Conservation (phyloP, 1,284 basidiomycete genomes). For the Omphalotus olearius region DNA sequence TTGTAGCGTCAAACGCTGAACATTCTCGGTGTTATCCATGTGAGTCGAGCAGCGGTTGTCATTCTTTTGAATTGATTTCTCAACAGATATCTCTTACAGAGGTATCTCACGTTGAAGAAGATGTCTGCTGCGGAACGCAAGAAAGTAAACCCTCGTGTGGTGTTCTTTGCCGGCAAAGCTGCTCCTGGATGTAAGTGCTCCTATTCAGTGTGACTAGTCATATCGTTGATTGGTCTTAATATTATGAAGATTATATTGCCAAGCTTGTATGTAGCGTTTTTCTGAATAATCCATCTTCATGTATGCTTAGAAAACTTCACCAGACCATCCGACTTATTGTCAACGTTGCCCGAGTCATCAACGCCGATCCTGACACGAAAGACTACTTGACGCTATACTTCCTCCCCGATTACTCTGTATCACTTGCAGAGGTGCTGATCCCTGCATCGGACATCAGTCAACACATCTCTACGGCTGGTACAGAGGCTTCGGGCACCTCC, state of each 20-base stretch:
- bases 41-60: constrained; percentile 27
- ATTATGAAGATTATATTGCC: constrained; percentile 62
- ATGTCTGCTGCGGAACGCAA: constrained; percentile 76
- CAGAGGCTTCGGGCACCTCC: constrained; percentile 83
- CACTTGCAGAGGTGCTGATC: constrained; percentile 86
- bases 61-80: background rate
- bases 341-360: constrained; percentile 82
- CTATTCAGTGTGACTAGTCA: background rate
- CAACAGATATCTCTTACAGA: constrained; percentile 34
- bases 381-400: constrained; percentile 81
- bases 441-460: constrained; percentile 90
- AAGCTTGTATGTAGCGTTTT: constrained; percentile 50
- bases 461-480: constrained; percentile 93
- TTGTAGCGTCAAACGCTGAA: constrained; percentile 78
- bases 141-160: constrained; percentile 75
- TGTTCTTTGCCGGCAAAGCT: constrained; percentile 90
- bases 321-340: constrained; percentile 90
- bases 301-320: background rate
- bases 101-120: constrained; percentile 79
- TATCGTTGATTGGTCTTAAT: constrained; percentile 12
- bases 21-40: constrained; percentile 83
- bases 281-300: background rate
- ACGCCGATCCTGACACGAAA: constrained; percentile 83
- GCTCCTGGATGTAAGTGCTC: constrained; percentile 68
- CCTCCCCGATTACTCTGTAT: constrained; percentile 86